A percentile compares a stretch with the other conserved stretches of the same genome.
Conservation (phyloP, 1,284 basidiomycete genomes). For the Laetiporus sulphureus region DNA sequence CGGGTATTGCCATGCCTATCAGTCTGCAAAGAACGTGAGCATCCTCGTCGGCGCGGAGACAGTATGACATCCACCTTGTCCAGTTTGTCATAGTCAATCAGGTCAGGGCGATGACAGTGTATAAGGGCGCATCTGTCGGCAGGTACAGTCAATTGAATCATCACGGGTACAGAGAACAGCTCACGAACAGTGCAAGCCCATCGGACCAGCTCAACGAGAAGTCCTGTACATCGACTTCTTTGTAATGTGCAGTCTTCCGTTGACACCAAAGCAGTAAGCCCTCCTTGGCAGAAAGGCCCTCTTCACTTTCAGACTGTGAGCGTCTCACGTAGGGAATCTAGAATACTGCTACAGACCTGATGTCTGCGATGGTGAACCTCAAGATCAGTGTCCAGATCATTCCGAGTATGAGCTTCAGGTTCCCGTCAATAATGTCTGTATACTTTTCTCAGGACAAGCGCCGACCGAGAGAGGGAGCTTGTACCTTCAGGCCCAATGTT, state of each 20-base stretch:
- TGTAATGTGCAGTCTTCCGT: slow-evolving; percentile 88
- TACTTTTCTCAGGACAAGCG: background rate
- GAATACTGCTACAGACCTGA: slow-evolving; percentile 59
- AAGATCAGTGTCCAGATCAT: slow-evolving; percentile 99
- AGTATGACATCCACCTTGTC: slow-evolving; percentile 60
- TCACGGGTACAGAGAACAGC: background rate
- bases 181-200: slow-evolving; percentile 85
- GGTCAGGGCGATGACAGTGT: slow-evolving; percentile 93
- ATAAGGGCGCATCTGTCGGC: slow-evolving; percentile 84
- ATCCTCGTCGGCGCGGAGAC: no score
- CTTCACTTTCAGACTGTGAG: slow-evolving; percentile 67
- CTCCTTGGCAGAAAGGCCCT: slow-evolving; percentile 95
- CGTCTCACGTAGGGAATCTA: slow-evolving; percentile 1
- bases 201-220: slow-evolving; percentile 92
- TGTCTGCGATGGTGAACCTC: slow-evolving; percentile 96
- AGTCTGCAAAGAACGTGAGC: slow-evolving; percentile 38
- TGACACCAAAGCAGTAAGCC: slow-evolving; percentile 97
- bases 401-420: slow-evolving; percentile 93
- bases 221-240: slow-evolving; percentile 89
- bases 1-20: slow-evolving; percentile 79
- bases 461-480: background rate
- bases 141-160: slow-evolving; percentile 8
- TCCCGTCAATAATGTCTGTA: slow-evolving; percentile 94
- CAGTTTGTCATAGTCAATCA: slow-evolving; percentile 83
- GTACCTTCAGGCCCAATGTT: slow-evolving; percentile 94